Percentiles rank a stretch among this genome's conserved stretches.
phyloP scores from a whole-genome alignment of 1,284 basidiomycete species.

The Cutaneotrichosporon curvatum region DNA sequence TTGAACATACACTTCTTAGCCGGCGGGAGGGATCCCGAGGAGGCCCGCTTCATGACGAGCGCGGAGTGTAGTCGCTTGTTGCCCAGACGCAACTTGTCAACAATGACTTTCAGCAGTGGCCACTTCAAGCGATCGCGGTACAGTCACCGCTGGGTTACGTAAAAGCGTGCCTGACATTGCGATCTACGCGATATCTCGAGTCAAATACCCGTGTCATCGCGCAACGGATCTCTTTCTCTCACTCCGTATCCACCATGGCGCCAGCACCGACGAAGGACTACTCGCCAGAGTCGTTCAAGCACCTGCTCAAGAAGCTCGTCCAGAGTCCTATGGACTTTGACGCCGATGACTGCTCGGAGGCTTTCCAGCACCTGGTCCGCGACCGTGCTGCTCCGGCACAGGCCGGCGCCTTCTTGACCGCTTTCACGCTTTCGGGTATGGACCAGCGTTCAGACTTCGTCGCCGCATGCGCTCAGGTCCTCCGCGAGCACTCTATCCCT shows the following conservation, averaged over 20 bases:
- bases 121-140: too few relatives aligned
- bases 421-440: conserved; percentile 66
- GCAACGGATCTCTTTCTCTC: too few relatives aligned
- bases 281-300: conserved; percentile 62
- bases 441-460: conserved; percentile 68
- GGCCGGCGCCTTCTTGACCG: conserved; percentile 75
- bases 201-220: too few relatives aligned
- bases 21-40: conserved; percentile 2
- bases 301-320: conserved; percentile 65
- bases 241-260: conserved; percentile 2
- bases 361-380: conserved; percentile 63
- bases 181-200: background rate
- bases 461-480: conserved; percentile 65
- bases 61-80: too few relatives aligned
- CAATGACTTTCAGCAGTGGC: too few relatives aligned
- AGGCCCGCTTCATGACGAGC: conserved; percentile 4
- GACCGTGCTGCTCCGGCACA: conserved; percentile 45
- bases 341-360: conserved; percentile 60
- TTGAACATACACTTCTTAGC: conserved; percentile 11
- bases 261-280: conserved; percentile 14
- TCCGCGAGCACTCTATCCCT: conserved; percentile 58
- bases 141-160: too few relatives aligned
- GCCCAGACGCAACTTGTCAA: background rate
- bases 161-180: background rate
- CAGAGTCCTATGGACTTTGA: conserved; percentile 68